Percentiles rank a stretch among this genome's conserved stretches.
phyloP scores from a whole-genome alignment of 768 basidiomycete genomes.

The Cystofilobasidium macerans region DNA sequence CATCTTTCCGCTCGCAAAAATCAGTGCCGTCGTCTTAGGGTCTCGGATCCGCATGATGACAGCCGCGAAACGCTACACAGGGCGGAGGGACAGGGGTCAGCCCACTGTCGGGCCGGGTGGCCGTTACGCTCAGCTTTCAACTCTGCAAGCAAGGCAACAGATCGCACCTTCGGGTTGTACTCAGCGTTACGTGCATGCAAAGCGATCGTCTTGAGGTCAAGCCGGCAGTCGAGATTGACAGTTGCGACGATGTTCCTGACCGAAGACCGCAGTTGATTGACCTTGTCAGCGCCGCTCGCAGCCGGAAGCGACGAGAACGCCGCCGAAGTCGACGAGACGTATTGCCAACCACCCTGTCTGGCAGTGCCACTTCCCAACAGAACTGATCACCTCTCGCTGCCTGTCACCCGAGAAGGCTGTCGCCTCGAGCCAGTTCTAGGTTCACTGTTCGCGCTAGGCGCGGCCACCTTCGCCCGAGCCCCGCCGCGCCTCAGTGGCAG shows the following conservation, averaged over 20 bases:
- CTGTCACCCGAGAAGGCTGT: no score
- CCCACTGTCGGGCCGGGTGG: no score
- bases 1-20: slow-evolving; percentile 99
- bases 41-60: slow-evolving; percentile 99
- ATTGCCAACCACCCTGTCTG: no score
- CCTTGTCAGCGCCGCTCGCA: no score
- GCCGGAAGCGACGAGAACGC: background rate
- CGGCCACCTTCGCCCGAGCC: no score
- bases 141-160: background rate
- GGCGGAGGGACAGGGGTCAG: background rate
- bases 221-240: slow-evolving; percentile 89
- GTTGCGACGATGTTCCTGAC: slow-evolving; percentile 86
- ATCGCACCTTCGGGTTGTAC: slow-evolving; percentile 98
- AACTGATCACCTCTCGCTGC: no score
- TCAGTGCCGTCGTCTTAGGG: slow-evolving; percentile 97
- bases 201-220: slow-evolving; percentile 97
- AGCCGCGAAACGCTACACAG: slow-evolving; percentile 91
- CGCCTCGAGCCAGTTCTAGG: no score
- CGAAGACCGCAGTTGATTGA: no score
- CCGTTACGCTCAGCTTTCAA: slow-evolving; percentile 37
- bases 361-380: no score
- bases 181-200: slow-evolving; percentile 96
- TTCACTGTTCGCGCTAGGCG: no score
- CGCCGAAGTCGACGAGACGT: no score
- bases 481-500: no score